Evolutionary conservation across 495 filamentous ascomycete species (phyloP).

Genomic region (Tuber calosporum): DNA sequence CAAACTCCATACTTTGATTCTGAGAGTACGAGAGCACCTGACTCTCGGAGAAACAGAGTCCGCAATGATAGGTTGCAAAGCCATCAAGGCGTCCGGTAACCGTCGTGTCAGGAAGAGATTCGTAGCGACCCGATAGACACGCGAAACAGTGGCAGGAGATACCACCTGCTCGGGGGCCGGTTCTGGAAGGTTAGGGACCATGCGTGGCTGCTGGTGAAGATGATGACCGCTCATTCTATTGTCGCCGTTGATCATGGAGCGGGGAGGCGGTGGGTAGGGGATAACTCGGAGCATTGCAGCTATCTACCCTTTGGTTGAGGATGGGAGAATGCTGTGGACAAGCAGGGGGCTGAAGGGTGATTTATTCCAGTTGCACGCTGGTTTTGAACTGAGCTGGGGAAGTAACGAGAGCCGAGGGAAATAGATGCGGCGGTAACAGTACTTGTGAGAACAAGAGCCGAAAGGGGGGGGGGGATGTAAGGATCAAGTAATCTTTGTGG

Average conservation of each 20-base stretch:
- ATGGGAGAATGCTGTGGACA: not conserved
- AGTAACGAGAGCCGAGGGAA: conserved; percentile 4
- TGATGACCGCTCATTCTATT: conserved; percentile 26
- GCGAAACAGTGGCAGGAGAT: conserved; percentile 27
- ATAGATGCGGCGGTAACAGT: not conserved
- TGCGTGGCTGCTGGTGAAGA: conserved; percentile 43
- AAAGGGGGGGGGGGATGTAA: not conserved
- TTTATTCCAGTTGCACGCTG: not conserved
- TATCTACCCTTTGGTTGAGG: conserved; percentile 1
- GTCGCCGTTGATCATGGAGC: conserved; percentile 39
- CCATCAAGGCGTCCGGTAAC: conserved; percentile 76
- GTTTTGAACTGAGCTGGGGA: not conserved
- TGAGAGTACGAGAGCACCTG: conserved; percentile 55
- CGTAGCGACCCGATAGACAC: conserved; percentile 72
- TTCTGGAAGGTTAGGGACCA: conserved; percentile 49
- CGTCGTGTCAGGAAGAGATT: conserved; percentile 88
- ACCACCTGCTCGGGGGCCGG: conserved; percentile 11
- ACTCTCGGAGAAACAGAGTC: conserved; percentile 45
- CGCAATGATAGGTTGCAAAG: conserved; percentile 66
- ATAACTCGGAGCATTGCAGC: conserved; percentile 40
- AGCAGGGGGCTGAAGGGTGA: not conserved
- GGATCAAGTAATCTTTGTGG: not conserved
- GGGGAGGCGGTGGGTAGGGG: conserved; percentile 38
- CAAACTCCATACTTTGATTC: conserved; percentile 94
- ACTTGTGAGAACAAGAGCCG: conserved; percentile 1